Base-by-base conservation (phyloP, 2,329 filamentous ascomycete genomes). In the Metarhizium guizhouense region DNA sequence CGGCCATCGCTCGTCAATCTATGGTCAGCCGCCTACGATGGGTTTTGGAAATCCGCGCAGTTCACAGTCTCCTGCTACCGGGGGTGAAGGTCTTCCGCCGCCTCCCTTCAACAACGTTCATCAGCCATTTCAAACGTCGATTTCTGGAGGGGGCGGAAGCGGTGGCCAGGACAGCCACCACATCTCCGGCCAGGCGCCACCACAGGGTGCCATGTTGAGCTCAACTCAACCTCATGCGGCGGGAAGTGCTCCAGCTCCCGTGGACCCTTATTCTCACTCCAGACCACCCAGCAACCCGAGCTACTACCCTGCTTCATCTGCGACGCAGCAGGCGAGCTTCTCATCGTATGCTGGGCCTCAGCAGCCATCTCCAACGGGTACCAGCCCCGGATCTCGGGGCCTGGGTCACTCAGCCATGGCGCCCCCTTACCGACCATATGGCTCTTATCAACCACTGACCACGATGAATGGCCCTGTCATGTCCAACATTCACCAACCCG, bases 401-500 rank as follows among this genome's bases (percentile, higher is more conserved):
- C 65, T 79, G 64, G 70, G 71, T 29, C 61, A 61, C 47, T 60
- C 67, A 3, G 57, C 63, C 30, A 71, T 73, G 69, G 70, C 68
- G 4, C 79, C 83, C 4, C 81, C 59, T 30, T 83, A 83, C 59
- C 61, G 68, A 68, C 71, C 74, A 3, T 80, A 79, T 66, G 61
- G 60, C 58, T 62, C 59, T 14, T 71, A 73, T 56, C 67, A 72
- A 32, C 82, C 85, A 3, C 76, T 87, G 3, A 80, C 86, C 3
- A 74, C 77, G n/a, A 80, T 85, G 75, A 74, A 76, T 47, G 84
- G 85, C 1, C 80, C 86, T 1, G 84, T 93, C 32, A 83, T 93
- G 76, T 87, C 88, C 16, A 94, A 93, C 65, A 80, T 94, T 30
- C 82, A 86, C 63, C 88, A 85, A 58, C 89, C 89, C 0, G 83